Base-by-base conservation (phyloP, 2,329 filamentous ascomycete species). In the Colletotrichum musicola region DNA sequence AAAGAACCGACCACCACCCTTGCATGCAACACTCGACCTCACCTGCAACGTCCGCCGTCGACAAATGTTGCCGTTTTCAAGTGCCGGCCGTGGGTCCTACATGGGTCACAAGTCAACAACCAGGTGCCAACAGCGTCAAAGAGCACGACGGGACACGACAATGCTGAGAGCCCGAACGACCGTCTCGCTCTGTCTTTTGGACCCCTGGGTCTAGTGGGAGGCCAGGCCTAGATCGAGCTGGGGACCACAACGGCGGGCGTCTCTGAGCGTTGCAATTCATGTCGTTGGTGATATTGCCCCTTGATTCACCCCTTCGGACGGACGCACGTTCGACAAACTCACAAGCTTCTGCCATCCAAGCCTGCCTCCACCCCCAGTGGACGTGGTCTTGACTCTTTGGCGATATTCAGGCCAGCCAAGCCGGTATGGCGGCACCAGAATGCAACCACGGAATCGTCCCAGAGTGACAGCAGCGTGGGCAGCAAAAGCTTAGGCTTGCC, bases 271-370 rank as follows among this genome's bases (percentile, higher is more conserved):
- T 65, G 55, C 55, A 61, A 27, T 60, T 53, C 30, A 14, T 12
- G 46, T 44, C 20, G 6, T 51, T 58, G 42, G 44, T 35, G 27
- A 18, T 25, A n/a, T 18, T 64, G 30, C 53, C 38, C 30, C 54
- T 38, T 20, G 25, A 54, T 60, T 55, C 42, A 5, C 56, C 35
- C 44, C 55, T 68, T 66, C 62, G 46, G 66, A 61, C 44, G 62
- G 55, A 61, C 38, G 22, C 60, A 27, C 47, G 22, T 53, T 64
- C 44, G 27, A 42, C 18, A 35, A 10, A 35, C 27, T n/a, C 53
- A 58, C 44, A 66, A 66, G 55, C 62, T 69, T 61, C 66, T 69
- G 56, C 46, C 62, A 69, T 69, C 55, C 62, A 65, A 53, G 55
- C 30, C 50, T 20, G 12, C 46, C 30, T 18, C 22, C 47, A 51